phyloP scores from a whole-genome alignment of 176 grass and related monocot species.

The Triticum timopheevii region DNA sequence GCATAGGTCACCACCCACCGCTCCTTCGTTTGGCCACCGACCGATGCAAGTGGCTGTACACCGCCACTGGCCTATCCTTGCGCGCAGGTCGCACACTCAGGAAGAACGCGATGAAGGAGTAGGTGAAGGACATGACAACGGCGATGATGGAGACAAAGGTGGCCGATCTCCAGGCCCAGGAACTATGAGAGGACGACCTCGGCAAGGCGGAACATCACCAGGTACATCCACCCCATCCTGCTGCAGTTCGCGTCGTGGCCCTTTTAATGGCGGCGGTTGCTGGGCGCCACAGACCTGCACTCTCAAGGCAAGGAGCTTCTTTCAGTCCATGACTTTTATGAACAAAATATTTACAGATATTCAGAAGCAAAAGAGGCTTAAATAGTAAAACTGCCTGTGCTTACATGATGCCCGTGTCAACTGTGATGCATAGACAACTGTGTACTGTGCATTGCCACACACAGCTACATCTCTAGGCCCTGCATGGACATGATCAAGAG shows the following conservation, averaged over 20 bases:
- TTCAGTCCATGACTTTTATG: too few species aligned
- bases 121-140: slow-evolving; percentile 75
- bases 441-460: slow-evolving; percentile 63
- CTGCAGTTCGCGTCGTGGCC: slow-evolving; percentile 51
- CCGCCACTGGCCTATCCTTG: too few species aligned
- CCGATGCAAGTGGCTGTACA: too few species aligned
- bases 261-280: slow-evolving; percentile 59
- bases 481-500: slow-evolving; percentile 8
- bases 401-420: slow-evolving; percentile 77
- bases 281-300: slow-evolving; percentile 64
- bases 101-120: slow-evolving; percentile 51
- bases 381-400: neutral
- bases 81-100: too few species aligned
- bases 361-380: neutral
- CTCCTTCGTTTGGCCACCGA: too few species aligned
- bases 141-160: slow-evolving; percentile 72
- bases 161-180: slow-evolving; percentile 77
- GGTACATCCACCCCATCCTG: slow-evolving; percentile 72
- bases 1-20: too few species aligned
- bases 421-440: slow-evolving; percentile 79
- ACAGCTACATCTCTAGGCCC: slow-evolving; percentile 56
- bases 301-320: neutral
- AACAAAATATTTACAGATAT: neutral
- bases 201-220: slow-evolving; percentile 70
- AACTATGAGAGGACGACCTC: slow-evolving; percentile 56